Evolutionary conservation across 2,329 filamentous ascomycete genomes (phyloP).

Genomic region (Ceratocystis diversiconidia): DNA sequence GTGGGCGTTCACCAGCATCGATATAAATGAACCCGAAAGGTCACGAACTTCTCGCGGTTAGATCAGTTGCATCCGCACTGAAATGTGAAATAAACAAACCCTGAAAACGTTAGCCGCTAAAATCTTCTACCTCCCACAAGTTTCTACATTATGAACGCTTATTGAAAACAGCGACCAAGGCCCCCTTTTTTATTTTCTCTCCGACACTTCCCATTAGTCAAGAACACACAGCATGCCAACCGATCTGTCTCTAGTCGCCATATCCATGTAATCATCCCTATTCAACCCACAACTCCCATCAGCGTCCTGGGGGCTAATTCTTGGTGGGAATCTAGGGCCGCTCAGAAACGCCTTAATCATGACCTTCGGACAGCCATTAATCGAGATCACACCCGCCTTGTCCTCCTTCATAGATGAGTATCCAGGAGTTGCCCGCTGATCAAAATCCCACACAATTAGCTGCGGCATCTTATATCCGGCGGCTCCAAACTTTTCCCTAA

Average conservation of each 20-base stretch:
- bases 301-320: no score
- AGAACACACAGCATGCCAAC: constrained; percentile 42
- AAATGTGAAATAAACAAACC: no score
- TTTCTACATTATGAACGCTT: no score
- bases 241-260: constrained; percentile 38
- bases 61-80: no score
- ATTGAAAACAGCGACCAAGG: no score
- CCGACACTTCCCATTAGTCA: constrained; percentile 29
- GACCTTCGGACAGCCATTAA: constrained; percentile 43
- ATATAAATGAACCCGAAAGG: no score
- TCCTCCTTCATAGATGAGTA: constrained; percentile 22
- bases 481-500: constrained; percentile 22
- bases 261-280: constrained; percentile 27
- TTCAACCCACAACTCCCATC: no score
- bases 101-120: no score
- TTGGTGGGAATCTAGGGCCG: constrained; percentile 28
- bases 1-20: no score
- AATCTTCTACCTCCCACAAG: no score
- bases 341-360: constrained; percentile 45
- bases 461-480: constrained; percentile 43
- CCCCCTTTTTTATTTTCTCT: no score
- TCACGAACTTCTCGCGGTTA: no score
- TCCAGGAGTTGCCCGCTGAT: constrained; percentile 19
- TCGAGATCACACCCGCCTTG: constrained; percentile 33
- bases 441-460: constrained; percentile 48